Conservation (phyloP, 257 asterid genomes). For the Gardenia jasminoides region DNA sequence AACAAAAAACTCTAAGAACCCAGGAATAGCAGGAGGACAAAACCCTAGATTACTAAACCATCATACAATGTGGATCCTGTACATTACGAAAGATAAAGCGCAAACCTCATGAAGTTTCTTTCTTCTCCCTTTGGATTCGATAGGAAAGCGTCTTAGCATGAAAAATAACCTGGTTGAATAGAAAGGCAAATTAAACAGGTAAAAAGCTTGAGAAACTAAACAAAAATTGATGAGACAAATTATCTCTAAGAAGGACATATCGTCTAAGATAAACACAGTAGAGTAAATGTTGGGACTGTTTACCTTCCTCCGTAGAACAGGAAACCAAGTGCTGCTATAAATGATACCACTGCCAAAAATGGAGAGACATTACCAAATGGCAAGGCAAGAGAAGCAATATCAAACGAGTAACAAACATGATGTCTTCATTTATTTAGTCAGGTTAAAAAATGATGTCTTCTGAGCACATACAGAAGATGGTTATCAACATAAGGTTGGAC, state of each 20-base stretch:
- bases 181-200: neutral
- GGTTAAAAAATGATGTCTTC: constrained; percentile 1
- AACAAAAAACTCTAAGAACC: neutral
- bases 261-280: constrained; percentile 13
- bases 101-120: constrained; percentile 93
- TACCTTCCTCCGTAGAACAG: constrained; percentile 96
- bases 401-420: neutral
- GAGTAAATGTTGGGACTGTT: constrained; percentile 17
- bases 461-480: neutral
- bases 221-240: constrained; percentile 1
- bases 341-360: constrained; percentile 71
- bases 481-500: constrained; percentile 2
- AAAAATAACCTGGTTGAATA: constrained; percentile 59
- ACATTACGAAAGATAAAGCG: neutral
- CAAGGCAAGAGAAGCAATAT: constrained; percentile 13
- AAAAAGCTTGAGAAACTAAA: neutral
- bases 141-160: constrained; percentile 90
- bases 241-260: neutral
- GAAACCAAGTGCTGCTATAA: constrained; percentile 87
- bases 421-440: neutral
- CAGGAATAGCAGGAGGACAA: neutral
- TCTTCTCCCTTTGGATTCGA: constrained; percentile 95
- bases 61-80: neutral
- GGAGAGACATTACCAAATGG: constrained; percentile 30
- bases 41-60: neutral